Base-by-base conservation (phyloP, 192 early-diverging fungal genomes). In the Coemansia brasiliensis region DNA sequence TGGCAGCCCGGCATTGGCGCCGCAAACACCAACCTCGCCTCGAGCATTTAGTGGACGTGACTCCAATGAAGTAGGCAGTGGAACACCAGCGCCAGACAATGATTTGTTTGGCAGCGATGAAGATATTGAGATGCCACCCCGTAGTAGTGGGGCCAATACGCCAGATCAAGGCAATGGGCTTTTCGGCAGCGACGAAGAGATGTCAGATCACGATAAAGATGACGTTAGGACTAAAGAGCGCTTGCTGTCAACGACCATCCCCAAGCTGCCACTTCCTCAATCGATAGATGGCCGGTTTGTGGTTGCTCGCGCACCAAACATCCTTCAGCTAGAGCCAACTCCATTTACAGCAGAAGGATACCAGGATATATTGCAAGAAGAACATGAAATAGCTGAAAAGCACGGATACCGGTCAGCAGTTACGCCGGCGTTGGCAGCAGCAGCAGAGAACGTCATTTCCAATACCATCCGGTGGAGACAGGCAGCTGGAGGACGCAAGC, bases 401-500 rank as follows among this genome's bases (percentile, higher is more conserved):
- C 69, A 72, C 32, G 69, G 69, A 1, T 57, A 63, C 50, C 49
- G 50, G 32, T 48, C 61, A n/a, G 69, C 69, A 9, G 65, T 79
- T 7, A 52, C 69, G 3, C 29, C 65, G 6, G 75, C 72, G 25
- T 41, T 79, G 11, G 69, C 69, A 15, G 46, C 65, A 4, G 75
- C 75, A 11, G 69, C 70, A 1, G 75, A 79, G 39, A 61, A 65
- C 16, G 65, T 79, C 5, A 57, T 79, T 18, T 32, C 65, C 21
- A 79, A 79, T 52, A 79, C 75, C 1, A 41, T 79, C 26, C 69
- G 75, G 57, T 79, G 75, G 75, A 35, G 75, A 10, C 65, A 37
- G 32, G 29, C 42, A 12, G 45, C 35, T 22, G 69, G 61, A 0
- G n/a, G 2, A 3, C 24, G 20, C 8, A 39, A 29, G 35, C 69